Conservation (phyloP, 2,329 filamentous ascomycete species). For the Fonsecaea multimorphosa region DNA sequence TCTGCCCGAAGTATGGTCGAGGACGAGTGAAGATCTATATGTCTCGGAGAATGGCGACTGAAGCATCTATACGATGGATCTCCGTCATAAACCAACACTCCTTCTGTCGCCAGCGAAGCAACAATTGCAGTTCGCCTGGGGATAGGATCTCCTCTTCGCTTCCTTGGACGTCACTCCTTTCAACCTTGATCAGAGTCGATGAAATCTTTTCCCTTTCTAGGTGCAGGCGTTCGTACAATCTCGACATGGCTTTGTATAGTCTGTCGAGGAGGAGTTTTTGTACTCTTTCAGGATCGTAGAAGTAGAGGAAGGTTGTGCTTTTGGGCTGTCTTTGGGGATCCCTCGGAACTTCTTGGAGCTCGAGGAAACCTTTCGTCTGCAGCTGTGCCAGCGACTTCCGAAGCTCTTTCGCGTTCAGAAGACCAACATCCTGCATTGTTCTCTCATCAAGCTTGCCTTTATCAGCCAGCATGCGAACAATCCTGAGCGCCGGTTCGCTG, state of each 20-base stretch:
- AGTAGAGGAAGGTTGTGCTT: conserved; percentile 90
- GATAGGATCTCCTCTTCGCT: conserved; percentile 81
- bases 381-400: conserved; percentile 83
- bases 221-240: conserved; percentile 78
- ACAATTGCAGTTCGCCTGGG: conserved; percentile 71
- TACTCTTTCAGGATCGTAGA: conserved; percentile 78
- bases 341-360: conserved; percentile 91
- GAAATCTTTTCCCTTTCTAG: conserved; percentile 75
- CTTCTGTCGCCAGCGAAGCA: conserved; percentile 67
- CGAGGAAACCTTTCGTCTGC: conserved; percentile 83
- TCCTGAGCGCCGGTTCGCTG: conserved; percentile 59
- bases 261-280: conserved; percentile 75
- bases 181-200: conserved; percentile 77
- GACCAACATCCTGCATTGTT: conserved; percentile 75
- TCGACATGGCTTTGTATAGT: conserved; percentile 87
- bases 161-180: conserved; percentile 83
- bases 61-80: conserved; percentile 79
- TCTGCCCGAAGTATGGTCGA: too few relatives aligned
- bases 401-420: conserved; percentile 85
- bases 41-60: conserved; percentile 83
- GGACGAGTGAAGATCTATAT: conserved; percentile 55
- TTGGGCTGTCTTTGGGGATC: conserved; percentile 82
- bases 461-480: conserved; percentile 81
- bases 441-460: conserved; percentile 97
- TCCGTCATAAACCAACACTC: conserved; percentile 78